Conservation (phyloP, 2,329 filamentous ascomycete genomes). For the Neocucurbitaria cava region DNA sequence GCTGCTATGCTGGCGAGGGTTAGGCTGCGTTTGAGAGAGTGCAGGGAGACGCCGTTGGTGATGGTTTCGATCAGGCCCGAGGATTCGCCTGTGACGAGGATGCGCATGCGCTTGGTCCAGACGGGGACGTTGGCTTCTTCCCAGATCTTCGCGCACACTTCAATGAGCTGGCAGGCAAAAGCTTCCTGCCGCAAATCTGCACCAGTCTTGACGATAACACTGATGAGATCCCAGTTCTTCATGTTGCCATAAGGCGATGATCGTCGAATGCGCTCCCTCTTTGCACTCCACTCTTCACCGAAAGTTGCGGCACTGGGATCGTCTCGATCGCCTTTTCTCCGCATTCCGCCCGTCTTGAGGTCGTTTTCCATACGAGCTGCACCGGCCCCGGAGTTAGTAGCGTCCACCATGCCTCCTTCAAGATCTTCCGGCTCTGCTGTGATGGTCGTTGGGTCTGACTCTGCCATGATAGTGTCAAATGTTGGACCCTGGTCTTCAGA, state of each 20-base stretch:
- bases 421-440: constrained; percentile 60
- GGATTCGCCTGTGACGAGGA: constrained; percentile 83
- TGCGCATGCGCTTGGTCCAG: constrained; percentile 91
- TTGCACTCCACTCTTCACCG: constrained; percentile 84
- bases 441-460: constrained; percentile 64
- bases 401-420: constrained; percentile 61
- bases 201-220: constrained; percentile 87
- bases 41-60: constrained; percentile 85
- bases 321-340: constrained; percentile 80
- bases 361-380: constrained; percentile 89
- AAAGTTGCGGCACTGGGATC: constrained; percentile 87
- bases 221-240: constrained; percentile 88
- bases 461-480: constrained; percentile 83
- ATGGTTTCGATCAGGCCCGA: constrained; percentile 88
- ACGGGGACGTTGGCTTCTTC: constrained; percentile 75
- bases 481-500: constrained; percentile 75
- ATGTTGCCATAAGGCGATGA: constrained; percentile 87
- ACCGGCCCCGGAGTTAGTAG: constrained; percentile 73
- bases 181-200: constrained; percentile 84
- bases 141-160: constrained; percentile 83
- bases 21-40: constrained; percentile 82
- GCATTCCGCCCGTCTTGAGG: constrained; percentile 82
- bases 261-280: constrained; percentile 82
- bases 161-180: constrained; percentile 84
- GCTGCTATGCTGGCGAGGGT: constrained; percentile 77